Percentiles rank a stretch among this genome's conserved stretches.
Conservation (phyloP, 805 yeast species). For the Hanseniaspora vineae region DNA sequence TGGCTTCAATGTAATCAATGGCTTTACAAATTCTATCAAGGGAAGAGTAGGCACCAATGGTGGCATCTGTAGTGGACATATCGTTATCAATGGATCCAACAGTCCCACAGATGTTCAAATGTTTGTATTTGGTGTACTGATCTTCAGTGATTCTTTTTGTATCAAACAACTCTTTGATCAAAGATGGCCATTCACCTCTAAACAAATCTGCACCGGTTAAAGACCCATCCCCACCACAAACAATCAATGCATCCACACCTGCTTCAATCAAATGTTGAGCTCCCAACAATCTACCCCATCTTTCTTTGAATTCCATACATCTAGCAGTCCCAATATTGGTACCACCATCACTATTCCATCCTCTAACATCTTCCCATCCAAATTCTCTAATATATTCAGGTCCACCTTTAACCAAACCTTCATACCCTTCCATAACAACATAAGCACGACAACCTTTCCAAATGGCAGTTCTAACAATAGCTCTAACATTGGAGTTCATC, state of each 20-base stretch:
- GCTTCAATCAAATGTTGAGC: conserved; percentile 53
- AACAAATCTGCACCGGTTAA: conserved; percentile 72
- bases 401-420: conserved; percentile 60
- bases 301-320: conserved; percentile 51
- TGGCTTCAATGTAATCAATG: conserved; percentile 89
- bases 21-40: conserved; percentile 61
- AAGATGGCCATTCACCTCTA: conserved; percentile 65
- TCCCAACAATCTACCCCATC: conserved; percentile 51
- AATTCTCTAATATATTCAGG: conserved; percentile 38
- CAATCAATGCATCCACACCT: conserved; percentile 68
- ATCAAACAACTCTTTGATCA: conserved; percentile 42
- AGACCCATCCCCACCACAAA: conserved; percentile 79
- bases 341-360: conserved; percentile 61
- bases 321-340: conserved; percentile 73
- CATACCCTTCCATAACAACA: conserved; percentile 64
- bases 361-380: conserved; percentile 64
- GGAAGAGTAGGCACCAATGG: conserved; percentile 73
- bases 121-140: conserved; percentile 35
- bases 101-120: conserved; percentile 57
- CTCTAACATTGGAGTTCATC: conserved; percentile 66
- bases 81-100: conserved; percentile 81
- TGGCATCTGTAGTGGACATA: conserved; percentile 74
- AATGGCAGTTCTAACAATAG: conserved; percentile 59
- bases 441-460: conserved; percentile 50
- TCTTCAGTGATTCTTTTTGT: conserved; percentile 32